Evolutionary conservation across 441 rosid species (phyloP).

Genomic region (Daphne laureola): DNA sequence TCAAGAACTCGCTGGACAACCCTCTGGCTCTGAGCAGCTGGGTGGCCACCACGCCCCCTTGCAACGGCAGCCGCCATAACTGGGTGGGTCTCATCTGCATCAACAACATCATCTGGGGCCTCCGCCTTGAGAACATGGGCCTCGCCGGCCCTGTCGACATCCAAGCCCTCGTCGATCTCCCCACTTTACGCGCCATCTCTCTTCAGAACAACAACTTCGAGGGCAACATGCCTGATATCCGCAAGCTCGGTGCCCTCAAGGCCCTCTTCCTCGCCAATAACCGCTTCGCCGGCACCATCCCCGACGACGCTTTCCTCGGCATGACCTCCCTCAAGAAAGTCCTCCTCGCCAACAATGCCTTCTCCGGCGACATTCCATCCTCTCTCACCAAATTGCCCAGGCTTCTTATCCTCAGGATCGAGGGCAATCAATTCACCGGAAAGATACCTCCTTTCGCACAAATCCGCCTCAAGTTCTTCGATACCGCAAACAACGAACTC

Average conservation of each 20-base stretch:
- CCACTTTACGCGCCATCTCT: slow-evolving; percentile 41
- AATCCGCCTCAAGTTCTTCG: slow-evolving; percentile 24
- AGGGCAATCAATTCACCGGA: slow-evolving; percentile 46
- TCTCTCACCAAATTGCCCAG: slow-evolving; percentile 31
- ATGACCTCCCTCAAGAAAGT: slow-evolving; percentile 45
- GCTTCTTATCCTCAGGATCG: slow-evolving; percentile 33
- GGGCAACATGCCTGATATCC: slow-evolving; percentile 45
- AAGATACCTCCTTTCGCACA: slow-evolving; percentile 39
- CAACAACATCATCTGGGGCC: slow-evolving; percentile 20
- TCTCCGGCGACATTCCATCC: slow-evolving; percentile 40
- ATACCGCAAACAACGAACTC: slow-evolving; percentile 50
- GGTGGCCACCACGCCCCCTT: slow-evolving; percentile 30
- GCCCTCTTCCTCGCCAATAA: slow-evolving; percentile 47
- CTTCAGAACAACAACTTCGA: slow-evolving; percentile 48
- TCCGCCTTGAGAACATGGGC: slow-evolving; percentile 49
- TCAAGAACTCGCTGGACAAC: slow-evolving; percentile 42
- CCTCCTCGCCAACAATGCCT: slow-evolving; percentile 41
- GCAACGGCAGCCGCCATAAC: slow-evolving; percentile 18
- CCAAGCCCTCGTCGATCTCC: slow-evolving; percentile 25
- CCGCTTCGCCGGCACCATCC: slow-evolving; percentile 41
- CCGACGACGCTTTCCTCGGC: slow-evolving; percentile 28
- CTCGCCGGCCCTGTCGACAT: slow-evolving; percentile 46
- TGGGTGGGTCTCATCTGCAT: slow-evolving; percentile 61
- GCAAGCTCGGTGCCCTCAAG: slow-evolving; percentile 30
- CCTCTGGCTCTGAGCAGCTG: slow-evolving; percentile 25